Base-by-base conservation (phyloP, 108 stramenopile genomes). In the Skeletonema tropicum region DNA sequence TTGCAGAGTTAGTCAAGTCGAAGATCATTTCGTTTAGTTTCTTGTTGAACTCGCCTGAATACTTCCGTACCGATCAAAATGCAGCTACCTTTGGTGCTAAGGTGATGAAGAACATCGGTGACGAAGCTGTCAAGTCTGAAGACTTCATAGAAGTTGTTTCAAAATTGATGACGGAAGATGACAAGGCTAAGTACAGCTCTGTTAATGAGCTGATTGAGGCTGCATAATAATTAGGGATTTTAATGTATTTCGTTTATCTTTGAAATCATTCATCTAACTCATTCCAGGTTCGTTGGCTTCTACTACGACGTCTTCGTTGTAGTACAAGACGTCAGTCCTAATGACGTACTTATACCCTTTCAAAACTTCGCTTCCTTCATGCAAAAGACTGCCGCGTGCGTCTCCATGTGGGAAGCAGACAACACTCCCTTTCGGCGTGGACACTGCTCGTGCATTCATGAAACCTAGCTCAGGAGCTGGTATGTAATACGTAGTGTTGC, bases 131-230 rank as follows among this genome's bases (percentile, higher is more conserved):
- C 30, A 30, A 32, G 25, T 76, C 85, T 33, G 77, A 77, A 3
- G 76, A 76, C 11, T 82, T 83, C 21, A 36, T 86, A 13, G 72
- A 68, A 25, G 76, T 91, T 32, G 71, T 93, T 19, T 80, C 84
- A 48, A 71, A 79, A 55, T 77, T 93, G 42, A 91, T 91, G 90
- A 91, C 89, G 10, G 85, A 87, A n/a, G 87, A 85, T 10, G 90
- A 93, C 45, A 80, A 83, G 64, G 65, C 48, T 21, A 67, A 52
- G 11, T 60, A 77, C 73, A 30, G 71, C 14, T 81, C 79, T 70
- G 83, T 65, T 25, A 61, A 23, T 14, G 83, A 86, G 48, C 35
- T 79, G 39, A 79, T 79, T 57, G 70, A 64, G 31, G 66, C 71
- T 60, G 70, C 63, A 70, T 77, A 77, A 63, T 57, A 57, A 45